A percentile compares a stretch with the other conserved stretches of the same genome.
Conservation (phyloP, 805 yeast genomes). For the Saccharomyces mikatae region DNA sequence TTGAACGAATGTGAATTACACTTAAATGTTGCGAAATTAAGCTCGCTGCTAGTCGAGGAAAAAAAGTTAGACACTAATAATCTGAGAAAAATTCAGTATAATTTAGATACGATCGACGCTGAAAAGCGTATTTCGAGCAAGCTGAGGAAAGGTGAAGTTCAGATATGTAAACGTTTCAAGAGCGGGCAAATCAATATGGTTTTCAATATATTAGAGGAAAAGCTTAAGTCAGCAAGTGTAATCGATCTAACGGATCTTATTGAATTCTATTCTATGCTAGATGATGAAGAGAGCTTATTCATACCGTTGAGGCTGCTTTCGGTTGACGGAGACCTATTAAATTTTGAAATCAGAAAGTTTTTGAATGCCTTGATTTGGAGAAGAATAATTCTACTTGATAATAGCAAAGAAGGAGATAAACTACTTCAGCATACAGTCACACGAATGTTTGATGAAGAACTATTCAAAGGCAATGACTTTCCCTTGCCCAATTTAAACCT, state of each 20-base stretch:
- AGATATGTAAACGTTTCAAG: conserved; percentile 19
- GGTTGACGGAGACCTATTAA: conserved; percentile 22
- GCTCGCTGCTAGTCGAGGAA: conserved; percentile 40
- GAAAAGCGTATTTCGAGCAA: conserved; percentile 37
- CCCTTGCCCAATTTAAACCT: conserved; percentile 26
- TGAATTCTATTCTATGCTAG: conserved; percentile 42
- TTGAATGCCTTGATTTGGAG: conserved; percentile 45
- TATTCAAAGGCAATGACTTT: conserved; percentile 25
- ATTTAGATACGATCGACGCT: conserved; percentile 40
- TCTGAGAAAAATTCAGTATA: conserved; percentile 42
- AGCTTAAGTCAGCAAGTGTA: conserved; percentile 28
- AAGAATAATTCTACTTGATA: conserved; percentile 46
- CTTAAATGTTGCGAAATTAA: conserved; percentile 64
- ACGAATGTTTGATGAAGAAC: conserved; percentile 4
- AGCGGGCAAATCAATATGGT: conserved; percentile 17
- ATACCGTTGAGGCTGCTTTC: conserved; percentile 47
- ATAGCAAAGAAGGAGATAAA: conserved; percentile 34
- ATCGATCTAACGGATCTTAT: conserved; percentile 41
- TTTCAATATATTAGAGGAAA: conserved; percentile 17
- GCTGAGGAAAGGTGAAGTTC: conserved; percentile 17
- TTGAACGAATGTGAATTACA: conserved; percentile 38
- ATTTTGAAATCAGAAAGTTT: conserved; percentile 28
- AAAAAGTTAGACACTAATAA: conserved; percentile 4
- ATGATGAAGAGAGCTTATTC: conserved; percentile 31
- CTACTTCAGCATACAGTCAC: not conserved